Evolutionary conservation across 371 early-diverging fungal species (phyloP).

Genomic region (Mucor mucedo): DNA sequence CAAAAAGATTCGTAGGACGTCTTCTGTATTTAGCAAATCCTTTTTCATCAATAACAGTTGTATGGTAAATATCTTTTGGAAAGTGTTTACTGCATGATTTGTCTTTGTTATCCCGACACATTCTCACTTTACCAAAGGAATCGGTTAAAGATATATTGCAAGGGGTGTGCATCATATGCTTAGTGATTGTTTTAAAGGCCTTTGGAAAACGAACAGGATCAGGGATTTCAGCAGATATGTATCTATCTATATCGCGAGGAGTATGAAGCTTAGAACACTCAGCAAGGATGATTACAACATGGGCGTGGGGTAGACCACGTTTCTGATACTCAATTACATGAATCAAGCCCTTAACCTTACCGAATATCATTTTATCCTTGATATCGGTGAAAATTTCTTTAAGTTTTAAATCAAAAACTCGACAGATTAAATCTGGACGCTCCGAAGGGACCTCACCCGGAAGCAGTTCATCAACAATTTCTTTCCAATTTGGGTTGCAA

Average conservation of each 20-base stretch:
- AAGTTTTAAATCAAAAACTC: constrained; percentile 34
- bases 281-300: constrained; percentile 4
- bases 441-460: constrained; percentile 21
- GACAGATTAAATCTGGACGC: constrained; percentile 21
- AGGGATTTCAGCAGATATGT: constrained; percentile 9
- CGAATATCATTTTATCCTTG: constrained; percentile 10
- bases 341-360: not conserved
- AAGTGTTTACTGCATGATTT: not conserved
- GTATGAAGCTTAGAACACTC: not conserved
- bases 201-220: not conserved
- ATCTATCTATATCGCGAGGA: not conserved
- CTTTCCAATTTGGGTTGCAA: constrained; percentile 38
- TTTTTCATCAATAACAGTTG: no score
- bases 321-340: constrained; percentile 16
- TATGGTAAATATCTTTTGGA: no score
- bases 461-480: constrained; percentile 24
- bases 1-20: no score
- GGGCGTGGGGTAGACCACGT: not conserved
- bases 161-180: no score
- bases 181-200: no score
- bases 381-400: not conserved
- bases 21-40: no score
- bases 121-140: no score
- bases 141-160: no score
- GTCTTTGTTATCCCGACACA: no score